These are phyloP conservation scores for Chrysanthemum makinoi DNA, from an alignment of 129 eudicot genomes.

Conservation along the genomic window DNA sequence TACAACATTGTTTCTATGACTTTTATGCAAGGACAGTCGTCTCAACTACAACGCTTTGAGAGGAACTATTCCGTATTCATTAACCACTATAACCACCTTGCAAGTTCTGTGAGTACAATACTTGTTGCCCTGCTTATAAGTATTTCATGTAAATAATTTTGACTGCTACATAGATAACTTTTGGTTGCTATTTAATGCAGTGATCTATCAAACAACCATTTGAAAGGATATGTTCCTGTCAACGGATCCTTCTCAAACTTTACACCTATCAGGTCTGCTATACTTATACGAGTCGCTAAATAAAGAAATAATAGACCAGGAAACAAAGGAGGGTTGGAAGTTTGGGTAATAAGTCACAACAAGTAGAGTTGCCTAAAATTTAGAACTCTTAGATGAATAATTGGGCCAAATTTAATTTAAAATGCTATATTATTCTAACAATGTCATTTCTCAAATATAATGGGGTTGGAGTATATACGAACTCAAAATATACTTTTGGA, in stretches of 20 bases:
- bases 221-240: conserved; percentile 31
- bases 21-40: conserved; percentile 42
- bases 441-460: neutral
- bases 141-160: neutral
- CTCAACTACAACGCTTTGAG: conserved; percentile 59
- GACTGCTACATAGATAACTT: neutral
- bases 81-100: conserved; percentile 46
- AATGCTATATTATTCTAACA: neutral
- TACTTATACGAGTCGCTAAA: neutral
- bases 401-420: neutral
- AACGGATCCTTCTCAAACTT: conserved; percentile 36
- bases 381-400: neutral
- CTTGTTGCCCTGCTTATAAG: neutral
- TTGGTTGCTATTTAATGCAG: conserved; percentile 4
- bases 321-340: neutral
- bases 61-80: conserved; percentile 50
- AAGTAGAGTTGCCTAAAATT: neutral
- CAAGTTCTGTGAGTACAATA: conserved; percentile 56
- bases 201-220: conserved; percentile 30
- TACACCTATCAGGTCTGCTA: conserved; percentile 27
- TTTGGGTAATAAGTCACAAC: neutral
- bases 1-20: neutral
- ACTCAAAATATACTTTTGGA: neutral
- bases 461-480: neutral
- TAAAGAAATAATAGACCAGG: no score